Base-by-base conservation (phyloP, 495 filamentous ascomycete genomes). In the Aspergillus mulundensis region DNA sequence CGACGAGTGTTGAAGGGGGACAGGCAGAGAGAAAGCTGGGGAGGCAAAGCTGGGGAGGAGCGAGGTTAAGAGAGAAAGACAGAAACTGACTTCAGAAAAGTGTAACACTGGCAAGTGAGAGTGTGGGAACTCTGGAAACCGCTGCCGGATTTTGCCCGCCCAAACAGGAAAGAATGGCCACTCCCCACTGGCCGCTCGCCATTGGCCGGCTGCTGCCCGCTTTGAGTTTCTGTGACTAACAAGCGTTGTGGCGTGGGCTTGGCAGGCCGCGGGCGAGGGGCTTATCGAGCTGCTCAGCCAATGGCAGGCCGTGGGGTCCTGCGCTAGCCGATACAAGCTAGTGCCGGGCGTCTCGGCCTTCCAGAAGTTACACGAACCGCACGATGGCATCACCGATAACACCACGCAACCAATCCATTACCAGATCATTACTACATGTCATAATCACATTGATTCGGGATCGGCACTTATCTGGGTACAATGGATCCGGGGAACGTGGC, bases 201-300 rank as follows among this genome's bases (percentile, higher is more conserved):
- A 46, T 12, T 25, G 53, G 53, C 32, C 23, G 6, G 8, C 5
- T 5, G 15, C n/a, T 8, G 38, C 15, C n/a, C 4, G 38, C n/a
- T 40, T 40, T 16, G 44, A 39, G 52, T 36, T 54, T 54, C 28
- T 28, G 40, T 47, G 42, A 48, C 34, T 55, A 47, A 55, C 36
- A 46, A 46, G 34, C 42, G 28, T 48, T 48, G 43, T 39, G 43
- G 53, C 45, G 43, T 18, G 32, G 43, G 15, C 18, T 42, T 25
- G 39, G 43, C 34, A n/a, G 28, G 19, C 42, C 52, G 42, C 21
- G n/a, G 15, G 12, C 41, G 18, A 50, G 18, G 48, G 48, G 34
- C 48, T 50, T 50, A 39, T 50, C 48, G 21, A 12, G 20, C 15
- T 14, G 16, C 1, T 11, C 32, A 28, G 44, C 53, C 53, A 55